phyloP scores from a whole-genome alignment of 257 asterid genomes.

The Echites panduratus region DNA sequence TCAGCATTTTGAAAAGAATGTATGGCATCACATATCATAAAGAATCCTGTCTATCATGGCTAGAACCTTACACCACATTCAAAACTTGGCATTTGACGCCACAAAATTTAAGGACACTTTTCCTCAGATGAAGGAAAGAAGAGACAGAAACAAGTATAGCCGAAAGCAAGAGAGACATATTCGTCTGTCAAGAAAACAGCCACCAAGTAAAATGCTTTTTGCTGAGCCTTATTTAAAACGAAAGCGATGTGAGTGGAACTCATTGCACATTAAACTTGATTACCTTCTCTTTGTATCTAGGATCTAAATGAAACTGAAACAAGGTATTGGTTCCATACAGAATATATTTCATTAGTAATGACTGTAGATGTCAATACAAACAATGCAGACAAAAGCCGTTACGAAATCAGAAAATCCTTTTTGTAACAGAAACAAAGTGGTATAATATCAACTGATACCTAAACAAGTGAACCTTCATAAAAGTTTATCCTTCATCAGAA shows the following conservation, averaged over 20 bases:
- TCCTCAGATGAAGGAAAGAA: background rate
- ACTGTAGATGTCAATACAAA: background rate
- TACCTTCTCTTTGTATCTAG: background rate
- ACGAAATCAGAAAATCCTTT: background rate
- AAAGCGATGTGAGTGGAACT: background rate
- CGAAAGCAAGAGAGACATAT: background rate
- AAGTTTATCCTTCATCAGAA: background rate
- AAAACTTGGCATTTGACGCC: background rate
- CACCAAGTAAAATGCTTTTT: background rate
- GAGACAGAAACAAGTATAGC: background rate
- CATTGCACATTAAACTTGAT: background rate
- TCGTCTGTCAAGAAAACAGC: background rate
- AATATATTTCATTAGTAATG: background rate
- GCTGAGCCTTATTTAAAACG: background rate
- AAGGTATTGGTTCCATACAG: background rate
- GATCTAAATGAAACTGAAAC: background rate
- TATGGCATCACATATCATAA: constrained; percentile 3
- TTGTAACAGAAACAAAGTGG: background rate
- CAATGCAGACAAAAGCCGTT: background rate
- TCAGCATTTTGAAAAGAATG: constrained; percentile 6
- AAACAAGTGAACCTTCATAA: background rate
- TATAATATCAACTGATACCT: background rate
- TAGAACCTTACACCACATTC: background rate
- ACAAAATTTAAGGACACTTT: background rate
- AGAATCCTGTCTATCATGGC: background rate